Evolutionary conservation across 352 stramenopile species (phyloP).

Genomic region (Phytophthora pseudosyringae): DNA sequence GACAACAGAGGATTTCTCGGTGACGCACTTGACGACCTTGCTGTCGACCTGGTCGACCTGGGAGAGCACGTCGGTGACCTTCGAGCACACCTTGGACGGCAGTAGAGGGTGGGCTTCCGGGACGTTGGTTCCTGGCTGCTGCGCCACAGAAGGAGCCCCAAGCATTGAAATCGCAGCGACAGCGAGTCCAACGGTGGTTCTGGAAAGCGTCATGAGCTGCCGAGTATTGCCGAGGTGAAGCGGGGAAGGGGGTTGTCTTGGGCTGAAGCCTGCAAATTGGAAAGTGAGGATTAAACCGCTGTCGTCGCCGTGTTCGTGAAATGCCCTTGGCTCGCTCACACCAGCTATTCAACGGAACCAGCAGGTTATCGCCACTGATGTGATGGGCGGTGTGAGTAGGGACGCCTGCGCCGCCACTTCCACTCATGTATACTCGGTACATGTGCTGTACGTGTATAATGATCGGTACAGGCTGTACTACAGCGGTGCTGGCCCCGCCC

Average conservation of each 20-base stretch:
- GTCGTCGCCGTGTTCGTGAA: background rate
- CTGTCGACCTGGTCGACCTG: conserved; percentile 20
- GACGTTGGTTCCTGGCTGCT: conserved; percentile 43
- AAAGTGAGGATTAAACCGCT: conserved; percentile 13
- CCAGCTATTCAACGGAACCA: conserved; percentile 12
- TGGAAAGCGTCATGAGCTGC: conserved; percentile 12
- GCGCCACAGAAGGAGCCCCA: conserved; percentile 16
- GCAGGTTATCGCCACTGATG: conserved; percentile 7
- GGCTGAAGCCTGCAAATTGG: conserved; percentile 6
- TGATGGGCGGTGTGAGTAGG: background rate
- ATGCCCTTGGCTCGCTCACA: background rate
- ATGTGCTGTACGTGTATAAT: no score
- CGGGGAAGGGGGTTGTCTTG: background rate
- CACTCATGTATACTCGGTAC: background rate
- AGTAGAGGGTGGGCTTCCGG: conserved; percentile 51
- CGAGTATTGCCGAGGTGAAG: background rate
- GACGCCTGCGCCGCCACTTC: background rate
- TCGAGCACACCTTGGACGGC: conserved; percentile 40
- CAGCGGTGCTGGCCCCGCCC: background rate
- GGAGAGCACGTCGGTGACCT: conserved; percentile 13
- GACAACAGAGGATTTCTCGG: conserved; percentile 53
- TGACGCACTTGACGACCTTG: conserved; percentile 37
- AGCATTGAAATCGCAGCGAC: conserved; percentile 8
- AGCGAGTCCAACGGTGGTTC: conserved; percentile 5
- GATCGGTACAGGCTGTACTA: no score